Evolutionary conservation across 805 yeast genomes (phyloP).

Genomic region (Kuraishia ogatae): DNA sequence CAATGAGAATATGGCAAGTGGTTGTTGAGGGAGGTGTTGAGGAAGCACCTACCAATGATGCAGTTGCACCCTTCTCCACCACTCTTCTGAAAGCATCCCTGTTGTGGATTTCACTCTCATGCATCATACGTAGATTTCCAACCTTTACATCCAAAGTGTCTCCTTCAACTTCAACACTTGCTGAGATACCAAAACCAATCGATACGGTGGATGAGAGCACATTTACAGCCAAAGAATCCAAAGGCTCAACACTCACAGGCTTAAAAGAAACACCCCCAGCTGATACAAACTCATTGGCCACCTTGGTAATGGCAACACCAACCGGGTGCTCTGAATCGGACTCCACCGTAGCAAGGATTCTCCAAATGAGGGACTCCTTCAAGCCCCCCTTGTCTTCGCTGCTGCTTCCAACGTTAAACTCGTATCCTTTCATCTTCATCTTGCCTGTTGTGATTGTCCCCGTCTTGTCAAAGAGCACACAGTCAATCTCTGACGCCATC

Average conservation of each 20-base stretch:
- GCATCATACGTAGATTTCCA: conserved; percentile 44
- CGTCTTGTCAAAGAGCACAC: conserved; percentile 85
- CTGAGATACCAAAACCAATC: conserved; percentile 39
- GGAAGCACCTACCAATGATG: neutral
- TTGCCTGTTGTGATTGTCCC: conserved; percentile 89
- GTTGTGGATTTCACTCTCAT: conserved; percentile 13
- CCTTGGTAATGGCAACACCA: conserved; percentile 43
- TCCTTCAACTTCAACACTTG: conserved; percentile 16
- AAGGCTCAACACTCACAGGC: too few species aligned
- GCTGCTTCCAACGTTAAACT: conserved; percentile 8
- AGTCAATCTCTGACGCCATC: conserved; percentile 50
- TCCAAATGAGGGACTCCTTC: conserved; percentile 28
- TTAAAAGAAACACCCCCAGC: too few species aligned
- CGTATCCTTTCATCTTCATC: conserved; percentile 37
- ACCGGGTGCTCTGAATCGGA: conserved; percentile 79
- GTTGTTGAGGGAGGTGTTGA: conserved; percentile 9
- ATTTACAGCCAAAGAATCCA: conserved; percentile 6
- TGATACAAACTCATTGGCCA: neutral
- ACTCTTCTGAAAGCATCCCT: neutral
- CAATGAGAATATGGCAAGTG: conserved; percentile 36
- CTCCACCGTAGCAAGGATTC: conserved; percentile 52
- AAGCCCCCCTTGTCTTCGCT: neutral
- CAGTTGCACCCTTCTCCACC: neutral
- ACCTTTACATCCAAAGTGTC: conserved; percentile 28
- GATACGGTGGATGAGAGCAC: conserved; percentile 26